These are phyloP conservation scores for Xylaria arbuscula DNA, from an alignment of 2,329 filamentous ascomycete species.

Conservation along the genomic window DNA sequence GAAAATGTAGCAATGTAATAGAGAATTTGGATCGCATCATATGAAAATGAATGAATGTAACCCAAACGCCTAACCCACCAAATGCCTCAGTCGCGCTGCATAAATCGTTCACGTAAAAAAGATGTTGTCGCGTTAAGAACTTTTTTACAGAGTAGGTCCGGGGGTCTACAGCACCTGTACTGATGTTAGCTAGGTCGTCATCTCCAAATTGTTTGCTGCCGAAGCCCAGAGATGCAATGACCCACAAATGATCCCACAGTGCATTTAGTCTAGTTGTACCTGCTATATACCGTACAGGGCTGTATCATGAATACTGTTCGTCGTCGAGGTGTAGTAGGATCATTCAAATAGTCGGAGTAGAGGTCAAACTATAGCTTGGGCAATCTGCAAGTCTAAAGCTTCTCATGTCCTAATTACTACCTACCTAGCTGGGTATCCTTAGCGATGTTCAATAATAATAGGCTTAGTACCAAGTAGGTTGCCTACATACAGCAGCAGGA, in stretches of 20 bases:
- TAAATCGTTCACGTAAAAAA: slow-evolving; percentile 3
- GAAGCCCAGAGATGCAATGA: slow-evolving; percentile 7
- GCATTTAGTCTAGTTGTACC: too few relatives aligned
- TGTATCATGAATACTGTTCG: too few relatives aligned
- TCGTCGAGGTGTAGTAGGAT: too few relatives aligned
- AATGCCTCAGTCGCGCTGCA: slow-evolving; percentile 6
- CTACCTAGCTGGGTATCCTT: too few relatives aligned
- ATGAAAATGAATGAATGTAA: neutral
- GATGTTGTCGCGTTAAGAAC: slow-evolving; percentile 26
- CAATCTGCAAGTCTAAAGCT: too few relatives aligned
- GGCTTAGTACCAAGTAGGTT: too few relatives aligned
- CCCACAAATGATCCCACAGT: neutral
- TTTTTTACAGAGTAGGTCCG: slow-evolving; percentile 24
- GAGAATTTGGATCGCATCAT: slow-evolving; percentile 3
- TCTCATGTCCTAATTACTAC: too few relatives aligned
- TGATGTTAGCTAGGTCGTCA: neutral
- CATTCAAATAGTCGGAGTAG: too few relatives aligned
- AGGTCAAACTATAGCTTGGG: too few relatives aligned
- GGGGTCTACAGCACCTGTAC: neutral
- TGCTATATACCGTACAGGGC: too few relatives aligned
- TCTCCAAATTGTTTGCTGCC: slow-evolving; percentile 11
- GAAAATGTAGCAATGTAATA: slow-evolving; percentile 9
- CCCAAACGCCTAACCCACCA: neutral
- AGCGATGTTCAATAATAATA: too few relatives aligned
- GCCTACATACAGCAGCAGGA: too few relatives aligned